Evolutionary conservation across 441 rosid species (phyloP).

Genomic region (Breynia disticha): DNA sequence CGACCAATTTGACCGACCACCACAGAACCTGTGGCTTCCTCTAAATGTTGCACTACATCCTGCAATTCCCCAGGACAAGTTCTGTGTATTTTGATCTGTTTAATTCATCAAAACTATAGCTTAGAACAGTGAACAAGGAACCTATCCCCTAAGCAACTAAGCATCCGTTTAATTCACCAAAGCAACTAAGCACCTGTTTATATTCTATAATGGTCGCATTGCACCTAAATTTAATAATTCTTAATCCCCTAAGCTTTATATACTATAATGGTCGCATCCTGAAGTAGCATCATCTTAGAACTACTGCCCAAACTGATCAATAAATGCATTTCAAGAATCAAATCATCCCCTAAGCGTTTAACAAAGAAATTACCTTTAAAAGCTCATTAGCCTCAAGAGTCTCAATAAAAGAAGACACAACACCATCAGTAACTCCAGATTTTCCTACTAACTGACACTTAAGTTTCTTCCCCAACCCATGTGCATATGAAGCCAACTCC

Average conservation of each 20-base stretch:
- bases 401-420: conserved; percentile 57
- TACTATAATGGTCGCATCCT: no score
- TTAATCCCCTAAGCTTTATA: no score
- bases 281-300: background rate
- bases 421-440: conserved; percentile 67
- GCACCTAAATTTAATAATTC: no score
- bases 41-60: conserved; percentile 51
- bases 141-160: background rate
- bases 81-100: conserved; percentile 68
- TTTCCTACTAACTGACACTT: conserved; percentile 76
- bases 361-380: conserved; percentile 44
- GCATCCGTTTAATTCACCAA: background rate
- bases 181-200: background rate
- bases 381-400: conserved; percentile 87
- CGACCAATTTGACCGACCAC: conserved; percentile 74
- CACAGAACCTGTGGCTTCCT: conserved; percentile 63
- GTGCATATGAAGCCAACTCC: conserved; percentile 79
- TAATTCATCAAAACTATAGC: conserved; percentile 2
- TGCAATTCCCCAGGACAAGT: conserved; percentile 78
- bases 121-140: background rate
- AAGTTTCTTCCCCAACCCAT: conserved; percentile 68
- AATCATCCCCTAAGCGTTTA: background rate
- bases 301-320: background rate
- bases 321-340: background rate
- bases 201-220: no score